A percentile compares a stretch with the other conserved stretches of the same genome.
Conservation (phyloP, 352 stramenopile genomes). For the Phytophthora sansomeana region DNA sequence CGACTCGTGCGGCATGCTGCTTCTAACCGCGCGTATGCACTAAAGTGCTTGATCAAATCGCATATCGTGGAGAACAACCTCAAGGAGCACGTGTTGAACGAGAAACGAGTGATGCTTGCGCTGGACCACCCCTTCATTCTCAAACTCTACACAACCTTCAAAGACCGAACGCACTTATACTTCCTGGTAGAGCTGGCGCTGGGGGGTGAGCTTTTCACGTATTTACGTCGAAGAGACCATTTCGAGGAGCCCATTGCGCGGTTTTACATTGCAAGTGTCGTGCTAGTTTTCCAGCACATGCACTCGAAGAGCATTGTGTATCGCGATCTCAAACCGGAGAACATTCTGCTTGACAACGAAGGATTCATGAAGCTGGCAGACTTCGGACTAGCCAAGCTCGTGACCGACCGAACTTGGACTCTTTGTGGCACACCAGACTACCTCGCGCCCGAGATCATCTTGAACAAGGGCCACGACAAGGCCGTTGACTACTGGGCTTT, state of each 20-base stretch:
- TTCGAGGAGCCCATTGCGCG: conserved; percentile 80
- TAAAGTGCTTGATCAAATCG: conserved; percentile 94
- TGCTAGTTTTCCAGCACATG: conserved; percentile 92
- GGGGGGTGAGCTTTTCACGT: conserved; percentile 94
- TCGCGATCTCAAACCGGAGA: conserved; percentile 92
- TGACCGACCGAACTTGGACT: conserved; percentile 89
- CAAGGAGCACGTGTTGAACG: conserved; percentile 93
- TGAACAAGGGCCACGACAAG: conserved; percentile 91
- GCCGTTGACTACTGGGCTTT: conserved; percentile 93
- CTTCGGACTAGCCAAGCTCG: conserved; percentile 93
- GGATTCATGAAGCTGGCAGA: conserved; percentile 93
- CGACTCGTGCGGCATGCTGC: conserved; percentile 82
- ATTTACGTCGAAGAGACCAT: conserved; percentile 76
- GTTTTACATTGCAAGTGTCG: conserved; percentile 92
- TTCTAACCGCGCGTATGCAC: conserved; percentile 81
- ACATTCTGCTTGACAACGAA: conserved; percentile 86
- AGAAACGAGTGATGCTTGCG: conserved; percentile 90
- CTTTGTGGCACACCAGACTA: conserved; percentile 94
- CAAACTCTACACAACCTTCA: conserved; percentile 90
- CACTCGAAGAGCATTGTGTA: conserved; percentile 92
- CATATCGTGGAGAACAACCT: conserved; percentile 92
- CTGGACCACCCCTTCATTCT: conserved; percentile 93
- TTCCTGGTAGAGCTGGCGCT: conserved; percentile 93
- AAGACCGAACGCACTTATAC: conserved; percentile 92
- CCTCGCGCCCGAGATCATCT: conserved; percentile 93